phyloP scores from a whole-genome alignment of 106 monocot species.

The Allium fistulosum region DNA sequence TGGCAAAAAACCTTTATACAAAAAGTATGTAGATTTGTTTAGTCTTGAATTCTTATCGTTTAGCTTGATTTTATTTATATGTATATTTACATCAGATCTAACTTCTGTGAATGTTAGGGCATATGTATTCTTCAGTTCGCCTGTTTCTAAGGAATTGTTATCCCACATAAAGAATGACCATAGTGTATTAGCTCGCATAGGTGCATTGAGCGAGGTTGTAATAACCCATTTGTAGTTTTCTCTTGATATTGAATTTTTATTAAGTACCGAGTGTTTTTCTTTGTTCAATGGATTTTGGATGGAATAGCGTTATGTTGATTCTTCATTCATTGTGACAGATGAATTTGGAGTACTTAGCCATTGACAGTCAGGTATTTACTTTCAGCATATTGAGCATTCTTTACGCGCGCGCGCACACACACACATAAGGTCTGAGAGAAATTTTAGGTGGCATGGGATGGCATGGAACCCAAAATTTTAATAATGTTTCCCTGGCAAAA shows the following conservation, averaged over 20 bases:
- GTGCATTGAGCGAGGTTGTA: constrained; percentile 94
- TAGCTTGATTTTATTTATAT: not conserved
- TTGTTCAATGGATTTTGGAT: constrained; percentile 1
- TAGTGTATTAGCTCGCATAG: constrained; percentile 78
- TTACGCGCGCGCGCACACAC: too few species aligned
- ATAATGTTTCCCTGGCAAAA: not conserved
- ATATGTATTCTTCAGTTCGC: constrained; percentile 95
- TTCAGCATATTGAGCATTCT: too few species aligned
- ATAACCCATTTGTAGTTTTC: constrained; percentile 3
- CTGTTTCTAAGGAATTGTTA: constrained; percentile 70
- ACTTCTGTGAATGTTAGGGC: constrained; percentile 12
- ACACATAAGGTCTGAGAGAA: too few species aligned
- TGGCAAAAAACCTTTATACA: constrained; percentile 86
- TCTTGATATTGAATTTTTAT: not conserved
- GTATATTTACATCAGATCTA: constrained; percentile 27
- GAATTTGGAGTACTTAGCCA: constrained; percentile 98
- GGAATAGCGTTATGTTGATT: constrained; percentile 1
- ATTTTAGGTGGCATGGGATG: too few species aligned
- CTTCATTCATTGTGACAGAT: constrained; percentile 48
- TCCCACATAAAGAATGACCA: constrained; percentile 64
- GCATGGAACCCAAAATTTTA: too few species aligned
- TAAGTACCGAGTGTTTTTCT: not conserved
- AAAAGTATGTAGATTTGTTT: constrained; percentile 55
- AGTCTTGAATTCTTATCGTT: constrained; percentile 3
- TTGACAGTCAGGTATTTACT: constrained; percentile 82